phyloP scores from a whole-genome alignment of 2,329 filamentous ascomycete genomes.

The Lasiodiplodia citricola region DNA sequence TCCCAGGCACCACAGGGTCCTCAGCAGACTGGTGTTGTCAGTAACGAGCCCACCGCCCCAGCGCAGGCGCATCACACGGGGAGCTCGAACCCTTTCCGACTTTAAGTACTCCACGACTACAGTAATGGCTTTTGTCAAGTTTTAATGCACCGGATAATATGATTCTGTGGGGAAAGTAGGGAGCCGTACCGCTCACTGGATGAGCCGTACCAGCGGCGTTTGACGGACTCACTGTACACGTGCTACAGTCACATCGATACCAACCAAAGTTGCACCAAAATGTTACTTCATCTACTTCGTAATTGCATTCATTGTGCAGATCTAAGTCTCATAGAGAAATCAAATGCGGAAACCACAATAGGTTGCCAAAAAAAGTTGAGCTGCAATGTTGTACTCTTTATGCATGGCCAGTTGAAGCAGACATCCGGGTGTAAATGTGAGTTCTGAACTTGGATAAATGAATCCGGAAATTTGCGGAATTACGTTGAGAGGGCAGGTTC shows the following conservation, averaged over 20 bases:
- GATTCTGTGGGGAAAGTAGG: background rate
- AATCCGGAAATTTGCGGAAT: too few species aligned
- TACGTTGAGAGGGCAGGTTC: too few species aligned
- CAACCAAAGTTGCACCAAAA: conserved; percentile 5
- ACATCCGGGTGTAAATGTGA: too few species aligned
- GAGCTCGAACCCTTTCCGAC: conserved; percentile 21
- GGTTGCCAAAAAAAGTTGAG: too few species aligned
- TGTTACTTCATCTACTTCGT: background rate
- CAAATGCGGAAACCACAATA: background rate
- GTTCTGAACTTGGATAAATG: too few species aligned
- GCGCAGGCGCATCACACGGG: conserved; percentile 23
- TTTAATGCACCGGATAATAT: background rate
- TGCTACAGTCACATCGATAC: conserved; percentile 3
- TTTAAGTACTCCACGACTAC: background rate
- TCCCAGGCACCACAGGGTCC: background rate
- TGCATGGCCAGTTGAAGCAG: too few species aligned
- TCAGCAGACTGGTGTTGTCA: conserved; percentile 16
- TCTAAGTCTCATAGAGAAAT: background rate
- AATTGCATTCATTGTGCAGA: background rate
- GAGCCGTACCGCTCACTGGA: conserved; percentile 1
- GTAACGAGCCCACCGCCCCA: conserved; percentile 6
- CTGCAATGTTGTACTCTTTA: too few species aligned
- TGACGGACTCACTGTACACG: background rate
- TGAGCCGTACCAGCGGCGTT: conserved; percentile 8
- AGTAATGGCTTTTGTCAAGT: background rate